Conservation (phyloP, 73 alveolate species). For the Paramecium caudatum region DNA sequence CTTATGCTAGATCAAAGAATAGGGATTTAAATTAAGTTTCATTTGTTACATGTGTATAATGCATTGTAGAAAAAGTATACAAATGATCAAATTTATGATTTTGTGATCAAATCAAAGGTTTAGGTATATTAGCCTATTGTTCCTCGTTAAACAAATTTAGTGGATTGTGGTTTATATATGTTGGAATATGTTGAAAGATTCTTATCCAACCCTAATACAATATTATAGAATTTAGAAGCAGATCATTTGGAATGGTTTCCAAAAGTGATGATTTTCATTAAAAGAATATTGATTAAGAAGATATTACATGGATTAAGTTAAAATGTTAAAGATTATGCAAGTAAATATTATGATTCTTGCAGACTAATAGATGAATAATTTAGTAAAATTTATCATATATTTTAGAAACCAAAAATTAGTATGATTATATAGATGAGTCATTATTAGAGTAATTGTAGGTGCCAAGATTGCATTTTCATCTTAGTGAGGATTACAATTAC, state of each 20-base stretch:
- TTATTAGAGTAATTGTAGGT: conserved; percentile 34
- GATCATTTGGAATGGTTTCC: conserved; percentile 70
- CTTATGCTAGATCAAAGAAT: conserved; percentile 31
- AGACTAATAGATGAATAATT: conserved; percentile 18
- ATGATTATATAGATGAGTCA: conserved; percentile 48
- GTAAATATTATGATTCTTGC: conserved; percentile 13
- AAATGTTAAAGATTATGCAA: conserved; percentile 36
- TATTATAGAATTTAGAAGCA: conserved; percentile 8
- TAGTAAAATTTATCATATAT: conserved; percentile 6
- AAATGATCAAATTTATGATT: conserved; percentile 17
- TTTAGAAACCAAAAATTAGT: conserved; percentile 10
- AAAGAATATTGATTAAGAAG: conserved; percentile 55
- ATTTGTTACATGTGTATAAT: conserved; percentile 51
- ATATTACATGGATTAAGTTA: conserved; percentile 51
- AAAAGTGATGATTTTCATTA: conserved; percentile 60
- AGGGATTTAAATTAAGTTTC: conserved; percentile 35
- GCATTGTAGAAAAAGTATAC: neutral
- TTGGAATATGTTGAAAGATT: conserved; percentile 75
- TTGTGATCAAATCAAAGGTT: neutral
- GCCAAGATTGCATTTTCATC: conserved; percentile 32
- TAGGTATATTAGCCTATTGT: conserved; percentile 52
- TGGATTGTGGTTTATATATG: conserved; percentile 76
- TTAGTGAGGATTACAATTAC: conserved; percentile 63
- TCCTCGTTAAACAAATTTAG: conserved; percentile 73
- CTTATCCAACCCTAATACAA: conserved; percentile 62